Percentiles rank a stretch among this genome's conserved stretches.
phyloP scores from a whole-genome alignment of 345 rosid genomes.

The Psidium guajava region DNA sequence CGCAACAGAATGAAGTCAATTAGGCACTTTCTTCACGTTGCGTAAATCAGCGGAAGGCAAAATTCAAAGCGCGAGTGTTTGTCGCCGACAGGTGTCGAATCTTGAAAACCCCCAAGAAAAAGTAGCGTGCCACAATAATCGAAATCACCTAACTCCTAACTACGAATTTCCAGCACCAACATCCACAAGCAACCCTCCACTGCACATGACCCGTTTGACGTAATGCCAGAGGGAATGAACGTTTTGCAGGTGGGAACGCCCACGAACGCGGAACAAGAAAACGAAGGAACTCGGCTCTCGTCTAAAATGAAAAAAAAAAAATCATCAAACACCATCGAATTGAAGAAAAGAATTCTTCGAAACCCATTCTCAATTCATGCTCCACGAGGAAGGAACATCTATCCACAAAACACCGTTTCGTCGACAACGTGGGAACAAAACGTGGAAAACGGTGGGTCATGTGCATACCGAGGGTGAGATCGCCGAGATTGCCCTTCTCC shows the following conservation, averaged over 20 bases:
- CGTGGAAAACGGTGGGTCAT: background rate
- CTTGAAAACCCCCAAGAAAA: constrained; percentile 1
- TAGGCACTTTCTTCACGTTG: background rate
- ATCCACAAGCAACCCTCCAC: background rate
- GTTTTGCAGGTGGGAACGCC: background rate
- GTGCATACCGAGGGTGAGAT: constrained; percentile 48
- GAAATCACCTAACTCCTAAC: no score
- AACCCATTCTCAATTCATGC: background rate
- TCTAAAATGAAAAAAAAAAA: rapidly evolving
- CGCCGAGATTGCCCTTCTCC: constrained; percentile 62
- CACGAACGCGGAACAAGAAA: background rate
- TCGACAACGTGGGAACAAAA: background rate
- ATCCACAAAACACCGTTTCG: background rate
- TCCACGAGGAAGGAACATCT: background rate
- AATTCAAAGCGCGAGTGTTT: background rate
- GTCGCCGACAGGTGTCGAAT: constrained; percentile 7
- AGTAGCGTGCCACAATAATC: no score
- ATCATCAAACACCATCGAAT: no score
- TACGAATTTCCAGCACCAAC: background rate
- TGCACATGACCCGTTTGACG: background rate
- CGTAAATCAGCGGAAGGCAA: background rate
- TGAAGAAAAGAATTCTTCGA: background rate
- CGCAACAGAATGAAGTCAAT: background rate
- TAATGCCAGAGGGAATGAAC: background rate
- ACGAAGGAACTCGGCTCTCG: background rate